phyloP scores from a whole-genome alignment of 306 rosid species.

The Quercus engelmannii region DNA sequence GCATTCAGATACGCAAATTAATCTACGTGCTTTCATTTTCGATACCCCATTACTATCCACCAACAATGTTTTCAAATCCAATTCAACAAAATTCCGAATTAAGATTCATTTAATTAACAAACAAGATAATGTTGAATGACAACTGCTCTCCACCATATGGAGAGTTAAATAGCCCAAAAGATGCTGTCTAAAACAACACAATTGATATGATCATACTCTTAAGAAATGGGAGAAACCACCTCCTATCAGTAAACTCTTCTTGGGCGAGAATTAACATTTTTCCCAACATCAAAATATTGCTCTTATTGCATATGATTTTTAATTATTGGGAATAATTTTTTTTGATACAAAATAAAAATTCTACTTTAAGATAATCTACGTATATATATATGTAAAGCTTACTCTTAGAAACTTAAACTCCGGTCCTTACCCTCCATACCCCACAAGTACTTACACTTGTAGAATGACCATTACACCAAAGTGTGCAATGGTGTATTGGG shows the following conservation, averaged over 20 bases:
- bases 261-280: too few species aligned
- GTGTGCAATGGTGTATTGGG: too few species aligned
- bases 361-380: too few species aligned
- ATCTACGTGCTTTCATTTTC: slow-evolving; percentile 53
- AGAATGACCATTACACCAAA: too few species aligned
- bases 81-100: slow-evolving; percentile 61
- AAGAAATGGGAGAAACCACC: slow-evolving; percentile 81
- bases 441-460: too few species aligned
- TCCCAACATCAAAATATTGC: too few species aligned
- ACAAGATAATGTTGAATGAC: slow-evolving; percentile 50
- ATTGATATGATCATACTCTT: slow-evolving; percentile 69
- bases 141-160: slow-evolving; percentile 49
- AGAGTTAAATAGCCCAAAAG: slow-evolving; percentile 48
- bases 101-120: slow-evolving; percentile 39
- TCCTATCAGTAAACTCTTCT: slow-evolving; percentile 76
- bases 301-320: too few species aligned
- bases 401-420: too few species aligned
- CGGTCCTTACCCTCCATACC: too few species aligned
- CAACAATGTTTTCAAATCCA: slow-evolving; percentile 29
- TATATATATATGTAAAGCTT: too few species aligned
- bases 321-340: too few species aligned
- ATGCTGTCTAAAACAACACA: slow-evolving; percentile 57
- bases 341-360: too few species aligned
- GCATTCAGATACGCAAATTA: slow-evolving; percentile 65
- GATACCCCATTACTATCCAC: slow-evolving; percentile 17